Evolutionary conservation across 2,329 filamentous ascomycete species (phyloP).

Genomic region (Pseudophaeomoniella oleicola): DNA sequence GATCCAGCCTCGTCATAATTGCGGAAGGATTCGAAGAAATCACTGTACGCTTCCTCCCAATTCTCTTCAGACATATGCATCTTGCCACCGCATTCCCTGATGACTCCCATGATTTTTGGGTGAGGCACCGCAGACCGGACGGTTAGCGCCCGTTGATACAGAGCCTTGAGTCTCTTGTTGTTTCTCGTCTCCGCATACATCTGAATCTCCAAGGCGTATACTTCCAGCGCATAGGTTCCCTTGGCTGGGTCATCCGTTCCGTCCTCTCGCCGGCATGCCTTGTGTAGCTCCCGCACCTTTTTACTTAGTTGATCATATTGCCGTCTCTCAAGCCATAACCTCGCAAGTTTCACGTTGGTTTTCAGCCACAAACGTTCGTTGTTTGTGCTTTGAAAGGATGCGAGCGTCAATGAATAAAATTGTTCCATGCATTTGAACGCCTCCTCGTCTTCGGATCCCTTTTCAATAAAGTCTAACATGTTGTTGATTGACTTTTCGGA

Average conservation of each 20-base stretch:
- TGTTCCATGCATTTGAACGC: slow-evolving; percentile 76
- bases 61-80: slow-evolving; percentile 99
- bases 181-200: slow-evolving; percentile 97
- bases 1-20: slow-evolving; percentile 98
- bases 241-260: slow-evolving; percentile 86
- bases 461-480: slow-evolving; percentile 96
- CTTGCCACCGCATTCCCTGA: slow-evolving; percentile 95
- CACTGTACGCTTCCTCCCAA: slow-evolving; percentile 91
- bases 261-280: slow-evolving; percentile 73
- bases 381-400: slow-evolving; percentile 93
- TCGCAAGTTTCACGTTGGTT: slow-evolving; percentile 92
- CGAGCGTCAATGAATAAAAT: slow-evolving; percentile 85
- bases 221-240: slow-evolving; percentile 88
- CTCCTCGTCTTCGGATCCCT: slow-evolving; percentile 57
- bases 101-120: slow-evolving; percentile 98
- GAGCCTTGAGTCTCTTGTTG: slow-evolving; percentile 87
- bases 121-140: slow-evolving; percentile 96
- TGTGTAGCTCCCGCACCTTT: slow-evolving; percentile 79
- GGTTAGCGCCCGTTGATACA: slow-evolving; percentile 82
- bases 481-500: slow-evolving; percentile 99
- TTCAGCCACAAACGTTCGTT: slow-evolving; percentile 96
- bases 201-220: slow-evolving; percentile 94
- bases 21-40: slow-evolving; percentile 97
- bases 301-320: slow-evolving; percentile 67
- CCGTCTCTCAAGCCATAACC: slow-evolving; percentile 79